phyloP scores from a whole-genome alignment of 768 basidiomycete species.

The Albatrellus ellisii region DNA sequence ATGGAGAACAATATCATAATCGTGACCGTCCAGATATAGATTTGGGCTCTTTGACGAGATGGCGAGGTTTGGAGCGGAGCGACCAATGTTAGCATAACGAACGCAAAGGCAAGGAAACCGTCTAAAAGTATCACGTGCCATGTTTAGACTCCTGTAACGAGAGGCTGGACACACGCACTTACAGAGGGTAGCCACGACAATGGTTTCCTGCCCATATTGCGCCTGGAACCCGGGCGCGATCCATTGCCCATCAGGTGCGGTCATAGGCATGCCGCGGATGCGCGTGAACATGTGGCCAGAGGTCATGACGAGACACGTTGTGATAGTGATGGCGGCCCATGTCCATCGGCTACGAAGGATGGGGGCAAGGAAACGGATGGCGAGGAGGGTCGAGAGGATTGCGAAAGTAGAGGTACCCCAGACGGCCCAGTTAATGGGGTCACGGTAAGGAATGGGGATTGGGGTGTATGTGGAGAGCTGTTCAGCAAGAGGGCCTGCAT shows the following conservation, averaged over 20 bases:
- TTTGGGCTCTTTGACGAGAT: constrained; percentile 64
- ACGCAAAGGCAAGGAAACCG: constrained; percentile 64
- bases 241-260: constrained; percentile 54
- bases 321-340: constrained; percentile 53
- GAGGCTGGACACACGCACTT: constrained; percentile 21
- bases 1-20: constrained; percentile 79
- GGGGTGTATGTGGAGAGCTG: constrained; percentile 68
- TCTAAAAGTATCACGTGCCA: constrained; percentile 51
- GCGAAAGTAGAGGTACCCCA: constrained; percentile 34
- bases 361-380: constrained; percentile 48
- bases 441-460: constrained; percentile 65
- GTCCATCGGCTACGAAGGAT: constrained; percentile 62
- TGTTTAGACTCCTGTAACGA: too few relatives aligned
- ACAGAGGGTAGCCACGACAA: constrained; percentile 82
- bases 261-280: constrained; percentile 71
- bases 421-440: constrained; percentile 64
- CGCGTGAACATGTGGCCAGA: constrained; percentile 95
- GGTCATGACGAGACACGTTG: constrained; percentile 71
- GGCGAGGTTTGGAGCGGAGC: constrained; percentile 68
- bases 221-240: constrained; percentile 82
- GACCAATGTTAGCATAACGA: constrained; percentile 70
- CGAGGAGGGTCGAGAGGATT: constrained; percentile 32
- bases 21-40: constrained; percentile 82
- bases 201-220: constrained; percentile 88
- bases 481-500: constrained; percentile 61